Evolutionary conservation across 805 yeast genomes (phyloP).

Genomic region (Kluyveromyces siamensis): DNA sequence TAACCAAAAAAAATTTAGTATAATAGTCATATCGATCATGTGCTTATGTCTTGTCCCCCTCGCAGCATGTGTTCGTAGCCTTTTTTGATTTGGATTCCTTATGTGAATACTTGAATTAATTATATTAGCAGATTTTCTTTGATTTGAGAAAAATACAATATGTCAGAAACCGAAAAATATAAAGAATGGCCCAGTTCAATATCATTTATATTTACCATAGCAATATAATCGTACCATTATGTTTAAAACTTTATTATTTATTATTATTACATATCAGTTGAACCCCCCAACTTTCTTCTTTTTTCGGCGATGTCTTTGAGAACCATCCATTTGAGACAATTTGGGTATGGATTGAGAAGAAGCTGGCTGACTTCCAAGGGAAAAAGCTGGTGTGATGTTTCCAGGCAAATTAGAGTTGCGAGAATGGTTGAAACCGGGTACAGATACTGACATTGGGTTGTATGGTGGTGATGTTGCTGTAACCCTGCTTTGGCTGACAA

Average conservation of each 20-base stretch:
- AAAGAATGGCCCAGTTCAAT: background rate
- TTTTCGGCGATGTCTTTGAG: constrained; percentile 22
- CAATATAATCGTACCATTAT: background rate
- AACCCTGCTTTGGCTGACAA: constrained; percentile 1
- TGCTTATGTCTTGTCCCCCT: background rate
- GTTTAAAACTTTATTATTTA: no score
- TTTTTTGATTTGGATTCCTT: background rate
- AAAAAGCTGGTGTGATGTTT: constrained; percentile 27
- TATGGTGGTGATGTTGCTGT: background rate
- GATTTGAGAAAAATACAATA: background rate
- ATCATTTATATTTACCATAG: background rate
- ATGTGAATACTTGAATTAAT: no score
- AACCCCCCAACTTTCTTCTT: constrained; percentile 44
- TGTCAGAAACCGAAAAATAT: no score
- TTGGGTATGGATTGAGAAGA: constrained; percentile 12
- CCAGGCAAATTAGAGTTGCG: constrained; percentile 13
- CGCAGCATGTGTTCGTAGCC: background rate
- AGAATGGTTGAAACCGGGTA: background rate
- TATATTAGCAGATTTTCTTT: background rate
- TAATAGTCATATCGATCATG: background rate
- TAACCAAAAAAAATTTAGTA: background rate
- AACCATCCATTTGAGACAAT: constrained; percentile 13
- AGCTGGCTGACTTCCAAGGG: constrained; percentile 9
- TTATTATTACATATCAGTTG: constrained; percentile 21
- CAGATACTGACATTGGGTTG: background rate